phyloP scores from a whole-genome alignment of 2,329 filamentous ascomycete genomes.

The Coniochaeta prunicola region DNA sequence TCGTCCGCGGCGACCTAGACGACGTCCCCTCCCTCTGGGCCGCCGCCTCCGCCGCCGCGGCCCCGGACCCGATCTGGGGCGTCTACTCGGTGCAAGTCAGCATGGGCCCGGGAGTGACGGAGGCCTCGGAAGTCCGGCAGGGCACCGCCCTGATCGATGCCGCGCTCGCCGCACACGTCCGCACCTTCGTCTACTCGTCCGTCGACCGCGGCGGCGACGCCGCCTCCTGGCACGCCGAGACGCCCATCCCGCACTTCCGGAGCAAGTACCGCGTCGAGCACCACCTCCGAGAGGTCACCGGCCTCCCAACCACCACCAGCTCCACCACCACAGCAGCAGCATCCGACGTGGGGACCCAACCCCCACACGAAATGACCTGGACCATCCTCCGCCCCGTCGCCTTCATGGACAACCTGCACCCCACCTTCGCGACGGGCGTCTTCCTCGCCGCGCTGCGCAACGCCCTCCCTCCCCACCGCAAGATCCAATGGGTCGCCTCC shows the following conservation, averaged over 20 bases:
- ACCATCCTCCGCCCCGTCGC: constrained; percentile 55
- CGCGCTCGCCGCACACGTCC: constrained; percentile 45
- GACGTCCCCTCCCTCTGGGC: constrained; percentile 10
- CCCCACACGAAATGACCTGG: constrained; percentile 41
- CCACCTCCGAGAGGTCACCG: too few relatives aligned
- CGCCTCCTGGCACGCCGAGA: constrained; percentile 42
- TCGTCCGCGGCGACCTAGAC: constrained; percentile 14
- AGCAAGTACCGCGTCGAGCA: constrained; percentile 56
- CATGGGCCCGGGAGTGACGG: constrained; percentile 23
- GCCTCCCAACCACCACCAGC: too few relatives aligned
- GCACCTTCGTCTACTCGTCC: constrained; percentile 56
- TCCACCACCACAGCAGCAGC: not conserved
- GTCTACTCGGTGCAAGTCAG: constrained; percentile 49
- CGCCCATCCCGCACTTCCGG: constrained; percentile 54
- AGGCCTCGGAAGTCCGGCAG: constrained; percentile 34
- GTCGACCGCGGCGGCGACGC: constrained; percentile 54
- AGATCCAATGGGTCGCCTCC: constrained; percentile 32
- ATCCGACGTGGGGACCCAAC: constrained; percentile 20
- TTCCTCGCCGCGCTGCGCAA: constrained; percentile 26
- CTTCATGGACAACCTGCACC: constrained; percentile 50
- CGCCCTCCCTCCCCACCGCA: constrained; percentile 20
- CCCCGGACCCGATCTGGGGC: constrained; percentile 38
- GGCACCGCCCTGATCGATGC: constrained; percentile 52
- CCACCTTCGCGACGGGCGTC: constrained; percentile 25
- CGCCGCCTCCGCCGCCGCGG: constrained; percentile 2